Base-by-base conservation (phyloP, 2,329 filamentous ascomycete genomes). In the Aspergillus sp. region DNA sequence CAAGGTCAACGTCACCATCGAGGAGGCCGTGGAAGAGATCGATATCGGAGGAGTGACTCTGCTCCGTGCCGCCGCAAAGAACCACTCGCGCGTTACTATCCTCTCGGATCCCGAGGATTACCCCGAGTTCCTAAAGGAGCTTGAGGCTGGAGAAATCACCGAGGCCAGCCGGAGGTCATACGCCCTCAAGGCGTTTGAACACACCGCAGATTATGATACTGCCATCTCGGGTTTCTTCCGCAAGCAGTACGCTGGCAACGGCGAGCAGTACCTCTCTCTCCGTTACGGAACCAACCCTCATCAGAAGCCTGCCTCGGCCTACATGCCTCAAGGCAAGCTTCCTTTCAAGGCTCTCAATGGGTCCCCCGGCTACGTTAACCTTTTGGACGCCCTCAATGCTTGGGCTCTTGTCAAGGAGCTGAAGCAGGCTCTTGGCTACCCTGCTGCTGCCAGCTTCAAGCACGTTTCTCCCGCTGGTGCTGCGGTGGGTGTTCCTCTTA, bases 401-500 rank as follows among this genome's bases (percentile, higher is more conserved):
- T 99, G 95, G 95, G 91, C 92, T 7, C 83, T 99, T 63, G 95
- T 99, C 61, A 96, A 96, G 84, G 95, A 99, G 82, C 87, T 99
- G 72, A 96, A 93, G 84, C 83, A 90, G 70, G 92, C 94, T 23
- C 88, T 98, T 23, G 89, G 90, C 69, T 89, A 90, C 77, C 92
- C 95, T 38, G 95, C 95, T 57, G 95, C 95, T 31, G 94, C 95
- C 66, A 97, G 92, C 77, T 99, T 99, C 89, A 99, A 97, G 87
- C 95, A 99, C 77, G 95, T 98, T 65, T 99, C 95, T 9, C 95
- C 95, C 22, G 95, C 95, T 48, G 95, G 95, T 74, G 95, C 94
- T 62, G 94, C 95, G 68, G 95, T 99, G 72, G 95, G 93, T 68
- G 88, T 95, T 7, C 92, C 93, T 23, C 85, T 99, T 66, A 92